Base-by-base conservation (phyloP, 2,329 filamentous ascomycete species). In the Thielaviopsis euricoi region DNA sequence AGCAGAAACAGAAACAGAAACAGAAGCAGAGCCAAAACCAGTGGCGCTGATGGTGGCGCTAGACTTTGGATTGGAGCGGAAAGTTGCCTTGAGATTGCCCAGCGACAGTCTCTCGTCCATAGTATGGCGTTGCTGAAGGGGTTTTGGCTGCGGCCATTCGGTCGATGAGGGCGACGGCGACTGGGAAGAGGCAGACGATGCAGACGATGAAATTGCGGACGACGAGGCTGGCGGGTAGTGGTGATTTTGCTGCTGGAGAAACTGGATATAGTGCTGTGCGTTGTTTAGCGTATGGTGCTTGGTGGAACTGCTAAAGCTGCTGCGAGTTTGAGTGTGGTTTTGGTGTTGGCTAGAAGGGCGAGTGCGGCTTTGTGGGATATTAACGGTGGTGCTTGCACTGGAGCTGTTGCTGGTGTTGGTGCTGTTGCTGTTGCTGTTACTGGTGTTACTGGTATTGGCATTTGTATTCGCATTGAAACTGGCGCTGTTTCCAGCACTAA, bases 41-140 rank as follows among this genome's bases (percentile, higher is more conserved):
- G 33, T 52, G 23, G 22, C 33, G 56, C n/a, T 19, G 33, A 19
- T 19, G 22, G 51, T 5, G 26, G 26, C n/a, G 51, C 52, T 40
- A 52, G 33, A 21, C 52, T 43, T 48, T 29, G 40, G 40, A 53
- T 56, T 57, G 43, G 57, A 26, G 40, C 57, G 57, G 19, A 50
- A 55, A 23, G 57, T 51, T 13, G 58, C 52, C 53, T 52, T 53
- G 43, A 60, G 53, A 49, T 58, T 56, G 21, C 55, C 58, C 19
- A 54, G 40, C 25, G 58, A 54, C 52, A 60, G 50, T 23, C 56
- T 56, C 56, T 58, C 58, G 46, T 60, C 55, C 58, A 60, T 60
- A 22, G 55, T 60, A 55, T 60, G 58, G 50, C 55, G 49, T 51
- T 54, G 57, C 13, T 43, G 25, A 19, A 52, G 57, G 25, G 33